Conservation (phyloP, 805 yeast genomes). For the Debaryomyces prosopidis region DNA sequence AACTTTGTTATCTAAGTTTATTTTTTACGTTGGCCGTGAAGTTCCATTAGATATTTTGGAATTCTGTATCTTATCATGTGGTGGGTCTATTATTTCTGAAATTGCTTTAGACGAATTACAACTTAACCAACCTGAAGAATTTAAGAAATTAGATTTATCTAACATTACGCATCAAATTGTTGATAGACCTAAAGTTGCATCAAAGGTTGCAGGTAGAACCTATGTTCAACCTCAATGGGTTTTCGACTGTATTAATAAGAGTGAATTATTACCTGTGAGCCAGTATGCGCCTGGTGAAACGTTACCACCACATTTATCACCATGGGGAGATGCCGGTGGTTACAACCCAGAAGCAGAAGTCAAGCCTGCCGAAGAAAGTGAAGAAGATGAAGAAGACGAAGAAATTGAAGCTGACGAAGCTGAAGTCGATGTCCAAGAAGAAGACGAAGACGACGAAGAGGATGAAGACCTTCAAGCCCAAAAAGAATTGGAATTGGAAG, state of each 20-base stretch:
- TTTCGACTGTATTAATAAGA: constrained; percentile 85
- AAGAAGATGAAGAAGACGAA: constrained; percentile 48
- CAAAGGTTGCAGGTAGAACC: constrained; percentile 86
- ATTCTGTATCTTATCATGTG: constrained; percentile 80
- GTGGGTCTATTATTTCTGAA: constrained; percentile 85
- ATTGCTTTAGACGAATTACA: constrained; percentile 77
- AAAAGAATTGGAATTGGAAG: constrained; percentile 76
- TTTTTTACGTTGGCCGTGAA: constrained; percentile 91
- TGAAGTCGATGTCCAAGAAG: constrained; percentile 49
- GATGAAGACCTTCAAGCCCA: constrained; percentile 73
- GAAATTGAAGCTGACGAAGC: constrained; percentile 51
- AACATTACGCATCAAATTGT: constrained; percentile 89
- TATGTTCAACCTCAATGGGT: constrained; percentile 98
- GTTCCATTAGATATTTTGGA: constrained; percentile 91
- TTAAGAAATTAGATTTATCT: constrained; percentile 56
- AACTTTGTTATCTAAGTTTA: constrained; percentile 67
- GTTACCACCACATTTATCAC: constrained; percentile 94
- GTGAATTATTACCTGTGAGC: constrained; percentile 70
- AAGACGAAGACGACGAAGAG: constrained; percentile 50
- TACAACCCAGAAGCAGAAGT: constrained; percentile 75
- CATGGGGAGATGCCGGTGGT: constrained; percentile 96
- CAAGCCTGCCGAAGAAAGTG: constrained; percentile 42
- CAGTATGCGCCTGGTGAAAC: constrained; percentile 92
- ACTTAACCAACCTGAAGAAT: constrained; percentile 45
- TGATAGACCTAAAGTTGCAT: constrained; percentile 81